A percentile compares a stretch with the other conserved stretches of the same genome.
Conservation (phyloP, 352 stramenopile genomes). For the Phytophthora parvispora region DNA sequence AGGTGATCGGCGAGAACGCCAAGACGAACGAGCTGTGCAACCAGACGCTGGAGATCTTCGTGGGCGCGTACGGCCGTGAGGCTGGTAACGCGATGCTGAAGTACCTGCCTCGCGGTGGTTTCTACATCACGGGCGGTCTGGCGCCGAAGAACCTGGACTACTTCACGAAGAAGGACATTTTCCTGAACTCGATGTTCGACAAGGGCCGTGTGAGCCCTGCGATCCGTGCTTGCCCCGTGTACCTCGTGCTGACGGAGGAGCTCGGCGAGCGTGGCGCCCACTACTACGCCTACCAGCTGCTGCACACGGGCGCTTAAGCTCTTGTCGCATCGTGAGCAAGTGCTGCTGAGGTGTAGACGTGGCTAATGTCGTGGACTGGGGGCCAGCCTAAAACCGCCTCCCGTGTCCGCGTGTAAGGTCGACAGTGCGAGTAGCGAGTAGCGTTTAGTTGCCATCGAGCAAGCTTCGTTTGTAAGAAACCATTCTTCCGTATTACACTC, state of each 20-base stretch:
- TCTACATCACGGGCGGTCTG: slow-evolving; percentile 97
- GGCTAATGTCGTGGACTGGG: slow-evolving; percentile 14
- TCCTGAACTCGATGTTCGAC: slow-evolving; percentile 85
- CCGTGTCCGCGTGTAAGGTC: slow-evolving; percentile 6
- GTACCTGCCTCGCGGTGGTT: slow-evolving; percentile 95
- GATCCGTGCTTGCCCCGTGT: slow-evolving; percentile 81
- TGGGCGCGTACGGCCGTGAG: slow-evolving; percentile 96
- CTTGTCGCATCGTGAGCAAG: slow-evolving; percentile 25
- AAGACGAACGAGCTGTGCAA: slow-evolving; percentile 85
- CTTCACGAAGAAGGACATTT: slow-evolving; percentile 85
- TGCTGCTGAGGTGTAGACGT: slow-evolving; percentile 31
- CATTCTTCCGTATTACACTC: slow-evolving; percentile 24
- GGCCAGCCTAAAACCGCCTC: not conserved
- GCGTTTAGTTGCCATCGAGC: slow-evolving; percentile 26
- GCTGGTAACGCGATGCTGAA: slow-evolving; percentile 95
- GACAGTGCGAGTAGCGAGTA: slow-evolving; percentile 13
- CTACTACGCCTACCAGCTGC: slow-evolving; percentile 86
- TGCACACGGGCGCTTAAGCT: slow-evolving; percentile 50
- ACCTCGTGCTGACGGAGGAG: slow-evolving; percentile 93
- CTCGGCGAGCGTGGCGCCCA: slow-evolving; percentile 90
- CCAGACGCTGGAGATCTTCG: slow-evolving; percentile 95
- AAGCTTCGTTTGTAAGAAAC: slow-evolving; percentile 31
- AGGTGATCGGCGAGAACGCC: slow-evolving; percentile 89
- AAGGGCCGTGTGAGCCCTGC: slow-evolving; percentile 88
- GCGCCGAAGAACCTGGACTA: slow-evolving; percentile 97